phyloP scores from a whole-genome alignment of 2,329 filamentous ascomycete genomes.

The Monosporascus ibericus region DNA sequence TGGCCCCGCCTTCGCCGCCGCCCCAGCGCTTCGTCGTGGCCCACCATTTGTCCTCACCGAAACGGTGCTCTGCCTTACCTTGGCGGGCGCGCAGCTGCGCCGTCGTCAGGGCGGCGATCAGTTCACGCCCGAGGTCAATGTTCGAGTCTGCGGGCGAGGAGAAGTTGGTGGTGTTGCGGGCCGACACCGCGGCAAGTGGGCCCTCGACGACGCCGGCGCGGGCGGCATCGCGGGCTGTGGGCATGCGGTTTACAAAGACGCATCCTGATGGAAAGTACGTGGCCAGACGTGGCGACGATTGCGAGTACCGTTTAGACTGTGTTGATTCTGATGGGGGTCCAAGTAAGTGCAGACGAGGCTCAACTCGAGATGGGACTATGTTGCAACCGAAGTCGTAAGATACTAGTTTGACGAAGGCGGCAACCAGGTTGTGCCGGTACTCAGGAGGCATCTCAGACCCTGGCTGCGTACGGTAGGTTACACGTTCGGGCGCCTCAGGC shows the following conservation, averaged over 20 bases:
- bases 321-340: conserved; percentile 15
- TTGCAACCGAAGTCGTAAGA: conserved; percentile 63
- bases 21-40: conserved; percentile 55
- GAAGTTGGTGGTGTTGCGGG: conserved; percentile 50
- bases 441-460: conserved; percentile 54
- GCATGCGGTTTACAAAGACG: conserved; percentile 55
- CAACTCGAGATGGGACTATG: conserved; percentile 47
- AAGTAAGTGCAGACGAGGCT: conserved; percentile 52
- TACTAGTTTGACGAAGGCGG: conserved; percentile 57
- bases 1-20: conserved; percentile 55
- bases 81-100: conserved; percentile 59
- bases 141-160: conserved; percentile 46
- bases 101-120: conserved; percentile 54
- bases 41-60: conserved; percentile 59
- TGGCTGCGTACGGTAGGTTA: conserved; percentile 38
- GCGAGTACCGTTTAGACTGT: background rate
- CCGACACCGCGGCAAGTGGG: conserved; percentile 54
- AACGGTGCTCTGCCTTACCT: conserved; percentile 47
- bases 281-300: conserved; percentile 26
- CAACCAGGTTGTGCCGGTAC: conserved; percentile 49
- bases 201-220: conserved; percentile 55
- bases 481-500: conserved; percentile 11
- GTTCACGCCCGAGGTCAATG: conserved; percentile 55
- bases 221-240: conserved; percentile 53
- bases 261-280: conserved; percentile 55